Evolutionary conservation across 2,329 filamentous ascomycete species (phyloP).

Genomic region (Scedosporium minutisporum): DNA sequence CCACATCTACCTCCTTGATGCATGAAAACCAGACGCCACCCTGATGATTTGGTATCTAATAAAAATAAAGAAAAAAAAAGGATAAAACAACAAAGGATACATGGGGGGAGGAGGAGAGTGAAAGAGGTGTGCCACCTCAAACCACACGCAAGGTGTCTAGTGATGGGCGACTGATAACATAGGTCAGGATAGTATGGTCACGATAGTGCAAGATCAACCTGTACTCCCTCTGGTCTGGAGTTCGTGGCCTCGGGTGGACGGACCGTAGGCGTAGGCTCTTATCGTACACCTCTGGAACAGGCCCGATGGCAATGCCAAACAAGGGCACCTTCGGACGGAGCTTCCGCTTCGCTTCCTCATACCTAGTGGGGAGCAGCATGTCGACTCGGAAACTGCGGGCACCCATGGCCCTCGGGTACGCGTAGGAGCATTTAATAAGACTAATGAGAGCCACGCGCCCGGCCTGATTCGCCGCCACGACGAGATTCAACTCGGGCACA

Average conservation of each 20-base stretch:
- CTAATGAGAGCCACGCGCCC: conserved; percentile 59
- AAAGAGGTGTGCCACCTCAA: not conserved
- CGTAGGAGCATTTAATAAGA: conserved; percentile 19
- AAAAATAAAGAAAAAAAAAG: not conserved
- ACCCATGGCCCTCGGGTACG: conserved; percentile 8
- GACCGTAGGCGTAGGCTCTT: conserved; percentile 8
- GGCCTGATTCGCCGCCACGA: conserved; percentile 56
- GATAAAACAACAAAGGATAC: not conserved
- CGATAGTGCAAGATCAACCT: conserved; percentile 62
- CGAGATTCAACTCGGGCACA: conserved; percentile 60
- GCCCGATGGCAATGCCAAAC: conserved; percentile 58
- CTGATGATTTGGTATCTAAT: not conserved
- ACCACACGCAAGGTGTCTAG: not conserved
- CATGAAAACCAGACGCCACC: not conserved
- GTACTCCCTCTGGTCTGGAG: conserved; percentile 39
- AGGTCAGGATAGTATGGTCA: conserved; percentile 60
- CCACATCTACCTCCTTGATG: not conserved
- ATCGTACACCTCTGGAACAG: conserved; percentile 40
- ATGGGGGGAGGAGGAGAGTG: not conserved
- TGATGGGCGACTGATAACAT: conserved; percentile 44
- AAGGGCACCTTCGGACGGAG: conserved; percentile 39
- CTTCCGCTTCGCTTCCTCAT: conserved; percentile 33
- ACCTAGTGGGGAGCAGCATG: conserved; percentile 35
- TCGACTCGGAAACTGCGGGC: conserved; percentile 44
- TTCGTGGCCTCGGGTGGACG: conserved; percentile 11